Evolutionary conservation across 2,329 filamentous ascomycete species (phyloP).

Genomic region (Chaetomium strumarium): DNA sequence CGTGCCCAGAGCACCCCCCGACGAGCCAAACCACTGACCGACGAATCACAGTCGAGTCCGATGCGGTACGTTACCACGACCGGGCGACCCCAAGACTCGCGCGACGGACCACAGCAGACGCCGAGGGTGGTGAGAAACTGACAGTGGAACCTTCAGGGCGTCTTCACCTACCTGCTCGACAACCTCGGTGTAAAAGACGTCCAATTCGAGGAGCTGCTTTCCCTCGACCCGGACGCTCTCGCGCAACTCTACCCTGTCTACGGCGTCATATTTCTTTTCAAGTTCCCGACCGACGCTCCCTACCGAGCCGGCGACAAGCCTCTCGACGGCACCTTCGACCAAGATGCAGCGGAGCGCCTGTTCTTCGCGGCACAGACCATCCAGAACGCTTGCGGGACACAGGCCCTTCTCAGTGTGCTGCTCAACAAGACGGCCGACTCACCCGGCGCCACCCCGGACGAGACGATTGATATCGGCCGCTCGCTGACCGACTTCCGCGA

Average conservation of each 20-base stretch:
- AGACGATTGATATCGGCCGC: constrained; percentile 62
- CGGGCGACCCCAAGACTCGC: constrained; percentile 15
- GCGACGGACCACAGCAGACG: neutral
- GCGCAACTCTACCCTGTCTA: constrained; percentile 71
- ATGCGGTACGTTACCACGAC: constrained; percentile 61
- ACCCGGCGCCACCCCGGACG: constrained; percentile 29
- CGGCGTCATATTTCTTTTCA: constrained; percentile 99
- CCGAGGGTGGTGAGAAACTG: constrained; percentile 17
- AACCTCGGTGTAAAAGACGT: constrained; percentile 85
- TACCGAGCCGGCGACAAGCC: constrained; percentile 57
- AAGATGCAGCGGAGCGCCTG: constrained; percentile 64
- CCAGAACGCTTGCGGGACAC: constrained; percentile 96
- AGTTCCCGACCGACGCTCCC: constrained; percentile 70
- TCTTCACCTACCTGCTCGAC: constrained; percentile 95
- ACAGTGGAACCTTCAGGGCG: constrained; percentile 54
- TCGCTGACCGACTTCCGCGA: constrained; percentile 74
- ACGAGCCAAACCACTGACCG: constrained; percentile 15
- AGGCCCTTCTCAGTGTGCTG: constrained; percentile 85
- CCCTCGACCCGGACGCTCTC: constrained; percentile 72
- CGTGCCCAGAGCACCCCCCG: neutral
- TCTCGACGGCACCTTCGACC: constrained; percentile 76
- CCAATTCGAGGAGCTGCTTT: constrained; percentile 94
- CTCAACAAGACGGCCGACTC: constrained; percentile 65
- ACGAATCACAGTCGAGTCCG: constrained; percentile 65
- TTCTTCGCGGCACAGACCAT: constrained; percentile 98